Evolutionary conservation across 2,329 filamentous ascomycete species (phyloP).

Genomic region (Verticillium alfalfae): DNA sequence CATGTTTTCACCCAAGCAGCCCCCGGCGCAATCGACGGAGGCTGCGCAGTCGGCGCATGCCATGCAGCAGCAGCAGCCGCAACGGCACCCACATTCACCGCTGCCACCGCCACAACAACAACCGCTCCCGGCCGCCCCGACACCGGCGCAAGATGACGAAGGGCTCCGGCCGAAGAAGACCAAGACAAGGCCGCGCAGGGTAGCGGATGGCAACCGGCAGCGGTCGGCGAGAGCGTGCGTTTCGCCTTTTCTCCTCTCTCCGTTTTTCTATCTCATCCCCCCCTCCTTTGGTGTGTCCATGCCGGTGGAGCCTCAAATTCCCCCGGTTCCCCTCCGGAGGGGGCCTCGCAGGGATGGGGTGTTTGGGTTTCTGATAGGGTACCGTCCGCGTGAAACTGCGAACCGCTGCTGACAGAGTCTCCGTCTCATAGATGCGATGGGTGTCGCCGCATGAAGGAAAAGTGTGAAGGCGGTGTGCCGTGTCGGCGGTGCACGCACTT

Average conservation of each 20-base stretch:
- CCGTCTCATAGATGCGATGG: slow-evolving; percentile 40
- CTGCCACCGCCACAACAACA: background rate
- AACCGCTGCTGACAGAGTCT: background rate
- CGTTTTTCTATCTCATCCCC: background rate
- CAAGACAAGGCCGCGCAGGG: background rate
- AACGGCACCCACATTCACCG: too few relatives aligned
- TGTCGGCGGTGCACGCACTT: slow-evolving; percentile 47
- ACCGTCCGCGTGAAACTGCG: too few relatives aligned
- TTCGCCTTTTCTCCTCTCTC: background rate
- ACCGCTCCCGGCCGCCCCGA: background rate
- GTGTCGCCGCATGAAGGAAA: slow-evolving; percentile 50
- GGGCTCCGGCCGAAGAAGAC: background rate
- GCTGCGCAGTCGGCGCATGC: background rate
- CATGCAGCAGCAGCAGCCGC: too few relatives aligned
- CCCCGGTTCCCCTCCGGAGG: background rate
- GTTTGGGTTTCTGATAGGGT: background rate
- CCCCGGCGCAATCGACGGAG: background rate
- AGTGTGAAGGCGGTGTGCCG: slow-evolving; percentile 50
- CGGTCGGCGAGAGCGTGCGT: background rate
- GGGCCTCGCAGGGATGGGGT: background rate
- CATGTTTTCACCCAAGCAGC: background rate
- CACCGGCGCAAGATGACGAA: background rate
- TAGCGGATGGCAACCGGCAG: background rate
- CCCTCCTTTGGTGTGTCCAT: background rate
- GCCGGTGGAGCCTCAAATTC: background rate